Percentiles rank a stretch among this genome's conserved stretches.
These are phyloP conservation scores for Erodium trifolium DNA, from an alignment of 441 rosid species.

Conservation along the genomic window DNA sequence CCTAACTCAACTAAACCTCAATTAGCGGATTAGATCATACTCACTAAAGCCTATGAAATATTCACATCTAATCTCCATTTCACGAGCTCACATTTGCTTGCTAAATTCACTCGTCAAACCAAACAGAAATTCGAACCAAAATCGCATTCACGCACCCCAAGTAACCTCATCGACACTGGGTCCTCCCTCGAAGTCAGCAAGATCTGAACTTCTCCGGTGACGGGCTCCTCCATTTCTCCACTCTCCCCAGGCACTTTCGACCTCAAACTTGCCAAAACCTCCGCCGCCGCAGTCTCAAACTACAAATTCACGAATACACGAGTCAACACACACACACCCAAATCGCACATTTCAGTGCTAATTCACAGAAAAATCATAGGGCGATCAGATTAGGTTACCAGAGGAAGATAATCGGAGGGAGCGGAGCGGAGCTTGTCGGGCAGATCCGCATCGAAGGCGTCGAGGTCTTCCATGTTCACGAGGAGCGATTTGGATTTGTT, in stretches of 20 bases:
- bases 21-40: background rate
- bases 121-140: background rate
- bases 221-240: conserved; percentile 82
- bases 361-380: background rate
- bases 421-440: conserved; percentile 67
- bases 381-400: conserved; percentile 30
- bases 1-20: background rate
- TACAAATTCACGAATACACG: conserved; percentile 13
- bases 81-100: too few species aligned
- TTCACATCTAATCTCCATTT: too few species aligned
- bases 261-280: conserved; percentile 69
- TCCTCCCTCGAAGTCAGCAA: conserved; percentile 78
- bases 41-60: too few species aligned
- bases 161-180: conserved; percentile 63
- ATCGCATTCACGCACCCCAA: conserved; percentile 50
- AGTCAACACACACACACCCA: background rate
- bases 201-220: conserved; percentile 57
- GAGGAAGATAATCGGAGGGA: conserved; percentile 70
- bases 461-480: conserved; percentile 72
- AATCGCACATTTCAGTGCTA: background rate
- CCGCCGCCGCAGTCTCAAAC: conserved; percentile 90
- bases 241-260: conserved; percentile 63
- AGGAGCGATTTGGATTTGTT: conserved; percentile 55
- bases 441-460: conserved; percentile 73
- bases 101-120: background rate